Conservation (phyloP, 192 early-diverging fungal genomes). For the Linnemannia schmuckeri region DNA sequence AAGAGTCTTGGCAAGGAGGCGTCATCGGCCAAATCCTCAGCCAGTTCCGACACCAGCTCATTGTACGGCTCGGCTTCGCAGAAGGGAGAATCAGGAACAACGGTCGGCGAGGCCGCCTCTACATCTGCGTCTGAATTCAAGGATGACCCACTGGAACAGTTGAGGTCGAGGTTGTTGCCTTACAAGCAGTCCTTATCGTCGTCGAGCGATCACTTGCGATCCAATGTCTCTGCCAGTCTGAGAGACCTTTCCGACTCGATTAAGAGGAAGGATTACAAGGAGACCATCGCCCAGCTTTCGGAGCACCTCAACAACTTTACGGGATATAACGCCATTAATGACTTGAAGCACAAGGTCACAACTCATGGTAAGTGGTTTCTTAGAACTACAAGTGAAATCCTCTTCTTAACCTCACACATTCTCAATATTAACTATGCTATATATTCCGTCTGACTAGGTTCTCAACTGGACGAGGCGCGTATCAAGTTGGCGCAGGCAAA, state of each 20-base stretch:
- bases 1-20: background rate
- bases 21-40: background rate
- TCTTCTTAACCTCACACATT: background rate
- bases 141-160: slow-evolving; percentile 26
- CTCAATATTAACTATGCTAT: background rate
- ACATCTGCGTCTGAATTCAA: background rate
- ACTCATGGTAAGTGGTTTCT: slow-evolving; percentile 57
- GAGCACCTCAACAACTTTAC: slow-evolving; percentile 77
- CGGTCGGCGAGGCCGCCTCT: background rate
- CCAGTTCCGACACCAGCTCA: background rate
- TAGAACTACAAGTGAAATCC: background rate
- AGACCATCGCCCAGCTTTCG: slow-evolving; percentile 38
- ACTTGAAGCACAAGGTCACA: slow-evolving; percentile 75
- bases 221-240: slow-evolving; percentile 26
- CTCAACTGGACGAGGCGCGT: slow-evolving; percentile 36
- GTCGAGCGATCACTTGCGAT: slow-evolving; percentile 44
- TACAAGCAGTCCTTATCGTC: slow-evolving; percentile 36
- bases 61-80: background rate
- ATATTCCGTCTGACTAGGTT: slow-evolving; percentile 12
- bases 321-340: slow-evolving; percentile 76
- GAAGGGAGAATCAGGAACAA: background rate
- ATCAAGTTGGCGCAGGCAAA: slow-evolving; percentile 59
- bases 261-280: slow-evolving; percentile 47
- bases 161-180: slow-evolving; percentile 32
- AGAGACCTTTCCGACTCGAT: slow-evolving; percentile 48